phyloP scores from a whole-genome alignment of 306 rosid genomes.

The Potentilla sterilis region DNA sequence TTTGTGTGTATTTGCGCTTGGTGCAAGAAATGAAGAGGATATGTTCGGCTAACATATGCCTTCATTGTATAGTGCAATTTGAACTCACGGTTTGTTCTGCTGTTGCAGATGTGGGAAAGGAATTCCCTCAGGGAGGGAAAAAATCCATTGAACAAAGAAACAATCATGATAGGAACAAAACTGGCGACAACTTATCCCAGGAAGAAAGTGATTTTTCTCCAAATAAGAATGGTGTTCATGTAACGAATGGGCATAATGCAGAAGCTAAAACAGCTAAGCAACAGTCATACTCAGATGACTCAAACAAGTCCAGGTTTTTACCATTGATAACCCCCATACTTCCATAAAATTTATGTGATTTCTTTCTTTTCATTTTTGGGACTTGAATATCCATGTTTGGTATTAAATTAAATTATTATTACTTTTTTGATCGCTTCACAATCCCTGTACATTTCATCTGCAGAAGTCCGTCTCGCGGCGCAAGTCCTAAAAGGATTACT shows the following conservation, averaged over 20 bases:
- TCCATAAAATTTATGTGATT: neutral
- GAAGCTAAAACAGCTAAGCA: conserved; percentile 45
- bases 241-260: conserved; percentile 50
- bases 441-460: conserved; percentile 21
- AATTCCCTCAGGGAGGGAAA: conserved; percentile 31
- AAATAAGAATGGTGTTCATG: conserved; percentile 50
- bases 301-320: conserved; percentile 64
- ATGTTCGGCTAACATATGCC: conserved; percentile 14
- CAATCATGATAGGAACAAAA: conserved; percentile 36
- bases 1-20: neutral
- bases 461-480: conserved; percentile 55
- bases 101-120: conserved; percentile 51
- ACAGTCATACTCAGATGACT: conserved; percentile 52
- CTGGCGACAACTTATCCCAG: conserved; percentile 47
- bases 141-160: conserved; percentile 31
- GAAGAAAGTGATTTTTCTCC: conserved; percentile 90
- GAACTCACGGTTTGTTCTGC: conserved; percentile 30
- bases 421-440: conserved; percentile 16
- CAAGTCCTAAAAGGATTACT: conserved; percentile 43
- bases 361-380: neutral
- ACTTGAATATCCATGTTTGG: neutral
- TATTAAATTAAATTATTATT: neutral
- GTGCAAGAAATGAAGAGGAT: neutral
- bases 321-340: conserved; percentile 13
- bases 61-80: conserved; percentile 21